Evolutionary conservation across 768 basidiomycete species (phyloP).

Genomic region (Rhizopogon salebrosus): DNA sequence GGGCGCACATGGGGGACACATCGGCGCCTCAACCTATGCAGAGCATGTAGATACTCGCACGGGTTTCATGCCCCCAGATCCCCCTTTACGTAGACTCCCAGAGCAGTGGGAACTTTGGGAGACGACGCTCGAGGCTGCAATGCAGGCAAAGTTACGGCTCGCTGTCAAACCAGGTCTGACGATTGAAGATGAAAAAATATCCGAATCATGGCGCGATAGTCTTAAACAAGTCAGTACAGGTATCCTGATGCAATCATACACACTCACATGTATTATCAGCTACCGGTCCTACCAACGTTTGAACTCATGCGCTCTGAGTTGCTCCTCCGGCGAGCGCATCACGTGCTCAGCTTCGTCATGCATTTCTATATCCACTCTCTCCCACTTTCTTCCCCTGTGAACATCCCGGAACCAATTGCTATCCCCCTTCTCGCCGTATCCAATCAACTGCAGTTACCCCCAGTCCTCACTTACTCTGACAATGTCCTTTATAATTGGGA

Average conservation of each 20-base stretch:
- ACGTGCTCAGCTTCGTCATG: slow-evolving; percentile 65
- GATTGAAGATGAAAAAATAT: slow-evolving; percentile 32
- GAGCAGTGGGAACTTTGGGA: slow-evolving; percentile 73
- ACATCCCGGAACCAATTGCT: slow-evolving; percentile 66
- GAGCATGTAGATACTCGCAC: slow-evolving; percentile 83
- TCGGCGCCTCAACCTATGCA: slow-evolving; percentile 61
- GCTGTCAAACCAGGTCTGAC: slow-evolving; percentile 40
- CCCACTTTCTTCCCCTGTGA: slow-evolving; percentile 40
- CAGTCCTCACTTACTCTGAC: slow-evolving; percentile 87
- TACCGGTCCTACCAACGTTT: slow-evolving; percentile 46
- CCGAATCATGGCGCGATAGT: slow-evolving; percentile 47
- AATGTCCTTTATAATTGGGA: slow-evolving; percentile 87
- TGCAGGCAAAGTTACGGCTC: slow-evolving; percentile 44
- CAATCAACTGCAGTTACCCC: slow-evolving; percentile 70
- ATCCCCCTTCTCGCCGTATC: slow-evolving; percentile 74
- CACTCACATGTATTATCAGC: slow-evolving; percentile 28
- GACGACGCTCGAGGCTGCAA: slow-evolving; percentile 44
- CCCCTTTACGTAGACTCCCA: slow-evolving; percentile 62
- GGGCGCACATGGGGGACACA: slow-evolving; percentile 15
- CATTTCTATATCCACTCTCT: slow-evolving; percentile 77
- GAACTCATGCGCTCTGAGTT: slow-evolving; percentile 46
- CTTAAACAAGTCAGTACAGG: slow-evolving; percentile 42
- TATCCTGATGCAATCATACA: neutral
- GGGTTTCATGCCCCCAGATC: slow-evolving; percentile 85
- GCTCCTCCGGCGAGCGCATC: slow-evolving; percentile 64